Percentiles rank a stretch among this genome's conserved stretches.
phyloP scores from a whole-genome alignment of 805 yeast species.

The Kodamaea neixiangensis region DNA sequence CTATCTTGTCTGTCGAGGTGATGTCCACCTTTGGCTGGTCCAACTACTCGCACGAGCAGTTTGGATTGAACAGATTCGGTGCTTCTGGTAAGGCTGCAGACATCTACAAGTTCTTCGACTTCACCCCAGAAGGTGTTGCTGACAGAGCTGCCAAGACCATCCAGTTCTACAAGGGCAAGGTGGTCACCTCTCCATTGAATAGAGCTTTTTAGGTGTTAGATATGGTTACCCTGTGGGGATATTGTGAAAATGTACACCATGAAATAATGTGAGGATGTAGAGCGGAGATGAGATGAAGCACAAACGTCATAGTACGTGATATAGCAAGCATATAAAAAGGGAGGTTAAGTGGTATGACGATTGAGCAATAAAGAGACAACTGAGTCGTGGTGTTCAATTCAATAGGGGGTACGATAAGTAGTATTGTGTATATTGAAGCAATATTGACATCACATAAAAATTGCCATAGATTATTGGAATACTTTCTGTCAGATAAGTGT shows the following conservation, averaged over 20 bases:
- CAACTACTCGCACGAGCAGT: slow-evolving; percentile 93
- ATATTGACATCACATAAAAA: too few species aligned
- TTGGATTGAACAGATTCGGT: slow-evolving; percentile 95
- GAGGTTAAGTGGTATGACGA: too few species aligned
- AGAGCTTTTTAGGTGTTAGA: slow-evolving; percentile 61
- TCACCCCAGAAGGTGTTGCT: slow-evolving; percentile 92
- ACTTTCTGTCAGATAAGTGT: too few species aligned
- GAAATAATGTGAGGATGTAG: neutral
- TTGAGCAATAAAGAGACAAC: too few species aligned
- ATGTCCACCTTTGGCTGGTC: slow-evolving; percentile 91
- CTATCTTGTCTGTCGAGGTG: slow-evolving; percentile 92
- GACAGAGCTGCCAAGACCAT: slow-evolving; percentile 78
- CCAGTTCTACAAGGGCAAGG: slow-evolving; percentile 78
- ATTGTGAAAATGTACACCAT: neutral
- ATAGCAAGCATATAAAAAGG: too few species aligned
- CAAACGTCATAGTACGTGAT: too few species aligned
- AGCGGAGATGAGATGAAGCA: too few species aligned
- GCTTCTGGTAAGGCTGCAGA: slow-evolving; percentile 89
- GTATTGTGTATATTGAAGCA: too few species aligned
- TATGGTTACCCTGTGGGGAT: neutral
- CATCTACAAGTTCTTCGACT: slow-evolving; percentile 81
- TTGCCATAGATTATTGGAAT: too few species aligned
- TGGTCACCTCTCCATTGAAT: slow-evolving; percentile 73
- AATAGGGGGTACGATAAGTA: too few species aligned
- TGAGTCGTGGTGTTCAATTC: too few species aligned